phyloP scores from a whole-genome alignment of 441 rosid genomes.

The Populus tomentosa region DNA sequence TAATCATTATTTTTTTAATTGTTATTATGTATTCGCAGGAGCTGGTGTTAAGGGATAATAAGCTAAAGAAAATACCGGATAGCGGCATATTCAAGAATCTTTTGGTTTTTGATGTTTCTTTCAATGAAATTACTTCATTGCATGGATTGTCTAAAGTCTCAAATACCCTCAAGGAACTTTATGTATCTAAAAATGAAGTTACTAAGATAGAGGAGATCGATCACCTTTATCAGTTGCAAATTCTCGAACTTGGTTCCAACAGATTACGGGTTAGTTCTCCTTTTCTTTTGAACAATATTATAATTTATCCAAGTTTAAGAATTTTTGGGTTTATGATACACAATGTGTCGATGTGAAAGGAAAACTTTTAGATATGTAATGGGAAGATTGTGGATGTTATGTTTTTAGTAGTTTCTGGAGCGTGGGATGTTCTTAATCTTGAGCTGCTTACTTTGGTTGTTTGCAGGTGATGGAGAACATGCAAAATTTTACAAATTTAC shows the following conservation, averaged over 20 bases:
- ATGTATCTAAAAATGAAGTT: constrained; percentile 91
- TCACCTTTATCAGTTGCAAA: constrained; percentile 64
- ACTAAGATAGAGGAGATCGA: constrained; percentile 83
- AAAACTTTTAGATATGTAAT: background rate
- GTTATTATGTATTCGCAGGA: constrained; percentile 45
- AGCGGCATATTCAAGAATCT: constrained; percentile 66
- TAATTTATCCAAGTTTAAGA: background rate
- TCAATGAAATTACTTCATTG: constrained; percentile 75
- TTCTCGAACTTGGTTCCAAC: constrained; percentile 96
- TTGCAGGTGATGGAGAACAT: constrained; percentile 87
- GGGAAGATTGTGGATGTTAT: background rate
- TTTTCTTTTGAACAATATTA: background rate
- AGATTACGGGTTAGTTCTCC: constrained; percentile 60
- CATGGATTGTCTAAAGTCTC: constrained; percentile 66
- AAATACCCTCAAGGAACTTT: constrained; percentile 69
- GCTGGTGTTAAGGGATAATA: constrained; percentile 83
- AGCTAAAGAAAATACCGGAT: constrained; percentile 68
- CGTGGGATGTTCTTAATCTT: background rate
- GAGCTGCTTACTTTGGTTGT: constrained; percentile 8
- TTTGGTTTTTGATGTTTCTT: constrained; percentile 80
- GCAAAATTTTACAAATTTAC: constrained; percentile 57
- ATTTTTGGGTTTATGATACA: background rate
- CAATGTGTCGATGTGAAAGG: background rate
- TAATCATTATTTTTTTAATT: no score
- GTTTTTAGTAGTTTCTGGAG: background rate